Evolutionary conservation across 768 basidiomycete species (phyloP).

Genomic region (Lactifluus volemus): DNA sequence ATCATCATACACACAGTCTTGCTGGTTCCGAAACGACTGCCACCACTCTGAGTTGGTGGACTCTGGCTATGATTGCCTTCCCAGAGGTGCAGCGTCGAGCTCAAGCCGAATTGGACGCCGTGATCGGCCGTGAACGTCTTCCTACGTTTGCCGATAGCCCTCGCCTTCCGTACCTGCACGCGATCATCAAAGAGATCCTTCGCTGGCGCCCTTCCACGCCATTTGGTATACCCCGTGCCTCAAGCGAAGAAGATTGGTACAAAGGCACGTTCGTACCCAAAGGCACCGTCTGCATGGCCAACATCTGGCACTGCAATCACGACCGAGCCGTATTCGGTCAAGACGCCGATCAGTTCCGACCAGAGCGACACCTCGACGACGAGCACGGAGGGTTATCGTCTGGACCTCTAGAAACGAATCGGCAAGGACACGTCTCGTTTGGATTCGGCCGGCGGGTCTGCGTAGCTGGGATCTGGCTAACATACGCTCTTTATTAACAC

Average conservation of each 20-base stretch:
- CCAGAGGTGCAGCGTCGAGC: conserved; percentile 8
- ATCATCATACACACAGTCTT: background rate
- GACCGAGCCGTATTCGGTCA: conserved; percentile 10
- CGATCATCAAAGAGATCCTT: conserved; percentile 13
- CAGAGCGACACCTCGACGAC: conserved; percentile 18
- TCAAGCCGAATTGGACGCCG: conserved; percentile 15
- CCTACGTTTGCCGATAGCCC: conserved; percentile 15
- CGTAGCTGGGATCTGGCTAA: conserved; percentile 18
- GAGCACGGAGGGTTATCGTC: background rate
- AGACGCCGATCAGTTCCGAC: conserved; percentile 18
- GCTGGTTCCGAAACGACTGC: conserved; percentile 5
- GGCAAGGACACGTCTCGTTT: conserved; percentile 13
- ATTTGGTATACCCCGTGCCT: background rate
- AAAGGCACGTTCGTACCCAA: conserved; percentile 27
- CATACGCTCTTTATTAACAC: conserved; percentile 18
- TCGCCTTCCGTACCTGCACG: conserved; percentile 19
- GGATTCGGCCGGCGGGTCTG: conserved; percentile 20
- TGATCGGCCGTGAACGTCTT: conserved; percentile 10
- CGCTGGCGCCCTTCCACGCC: conserved; percentile 1
- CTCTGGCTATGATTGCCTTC: conserved; percentile 13
- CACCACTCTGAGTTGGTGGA: conserved; percentile 1
- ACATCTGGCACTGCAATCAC: conserved; percentile 13
- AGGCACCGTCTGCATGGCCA: conserved; percentile 28
- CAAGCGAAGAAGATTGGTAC: conserved; percentile 25
- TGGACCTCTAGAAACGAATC: conserved; percentile 6